These are phyloP conservation scores for Dentipellis sp. DNA, from an alignment of 768 basidiomycete genomes.

Conservation along the genomic window DNA sequence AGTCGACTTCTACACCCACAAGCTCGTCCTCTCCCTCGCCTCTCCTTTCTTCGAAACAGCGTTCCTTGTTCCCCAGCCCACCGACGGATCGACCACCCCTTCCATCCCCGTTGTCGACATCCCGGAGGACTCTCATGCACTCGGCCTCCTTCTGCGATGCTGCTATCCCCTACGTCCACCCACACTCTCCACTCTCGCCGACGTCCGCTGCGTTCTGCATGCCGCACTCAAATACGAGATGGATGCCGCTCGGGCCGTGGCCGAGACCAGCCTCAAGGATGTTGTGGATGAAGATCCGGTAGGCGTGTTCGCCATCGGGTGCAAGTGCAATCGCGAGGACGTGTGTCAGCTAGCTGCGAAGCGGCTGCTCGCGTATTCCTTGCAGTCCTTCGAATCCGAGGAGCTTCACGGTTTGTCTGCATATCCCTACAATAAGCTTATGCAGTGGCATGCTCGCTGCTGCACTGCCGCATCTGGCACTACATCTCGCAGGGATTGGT, in stretches of 20 bases:
- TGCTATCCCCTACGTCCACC: background rate
- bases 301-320: background rate
- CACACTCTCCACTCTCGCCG: background rate
- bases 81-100: too few relatives aligned
- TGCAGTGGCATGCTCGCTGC: background rate
- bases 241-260: background rate
- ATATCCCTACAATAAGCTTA: background rate
- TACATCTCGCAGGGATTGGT: background rate
- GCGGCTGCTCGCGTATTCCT: background rate
- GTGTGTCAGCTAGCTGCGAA: background rate
- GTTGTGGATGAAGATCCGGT: background rate
- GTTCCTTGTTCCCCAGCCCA: constrained; percentile 21
- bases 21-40: constrained; percentile 21
- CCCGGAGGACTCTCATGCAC: background rate
- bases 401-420: background rate
- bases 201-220: background rate
- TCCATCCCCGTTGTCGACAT: background rate
- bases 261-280: background rate
- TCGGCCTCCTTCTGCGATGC: background rate
- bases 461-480: background rate
- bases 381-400: background rate
- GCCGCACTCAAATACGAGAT: background rate
- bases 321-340: background rate
- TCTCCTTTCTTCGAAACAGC: constrained; percentile 11
- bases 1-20: constrained; percentile 20